Evolutionary conservation across 305 asterid genomes (phyloP).

Genomic region (Rubia balearica): DNA sequence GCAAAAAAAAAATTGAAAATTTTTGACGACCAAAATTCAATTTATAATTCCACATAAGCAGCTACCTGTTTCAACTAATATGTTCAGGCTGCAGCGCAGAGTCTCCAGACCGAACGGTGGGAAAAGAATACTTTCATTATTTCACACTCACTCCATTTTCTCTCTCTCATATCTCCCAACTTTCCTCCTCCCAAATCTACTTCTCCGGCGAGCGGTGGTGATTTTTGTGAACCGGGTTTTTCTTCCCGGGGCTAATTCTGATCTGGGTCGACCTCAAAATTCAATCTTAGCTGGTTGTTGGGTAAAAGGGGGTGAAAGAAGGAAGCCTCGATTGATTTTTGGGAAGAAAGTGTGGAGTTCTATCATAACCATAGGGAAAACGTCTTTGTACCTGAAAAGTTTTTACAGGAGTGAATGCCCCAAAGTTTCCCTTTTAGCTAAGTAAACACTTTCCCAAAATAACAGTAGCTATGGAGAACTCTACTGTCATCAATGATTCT

Average conservation of each 20-base stretch:
- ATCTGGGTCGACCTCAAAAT: conserved; percentile 26
- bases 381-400: conserved; percentile 15
- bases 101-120: conserved; percentile 16
- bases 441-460: conserved; percentile 8
- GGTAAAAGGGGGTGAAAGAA: conserved; percentile 7
- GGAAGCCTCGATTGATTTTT: conserved; percentile 31
- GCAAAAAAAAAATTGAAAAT: no score
- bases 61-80: conserved; percentile 7
- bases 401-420: conserved; percentile 17
- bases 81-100: background rate
- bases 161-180: conserved; percentile 14
- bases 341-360: conserved; percentile 24
- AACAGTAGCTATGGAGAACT: conserved; percentile 22
- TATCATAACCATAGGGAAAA: conserved; percentile 14
- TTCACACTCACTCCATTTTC: background rate
- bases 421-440: conserved; percentile 28
- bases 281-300: conserved; percentile 31
- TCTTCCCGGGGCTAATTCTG: conserved; percentile 17
- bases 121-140: conserved; percentile 19
- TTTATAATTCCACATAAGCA: background rate
- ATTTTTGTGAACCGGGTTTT: conserved; percentile 15
- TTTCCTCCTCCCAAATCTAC: conserved; percentile 15
- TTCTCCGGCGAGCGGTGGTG: conserved; percentile 9
- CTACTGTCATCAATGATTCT: conserved; percentile 50
- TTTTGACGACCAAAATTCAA: no score